phyloP scores from a whole-genome alignment of 371 early-diverging fungal species.

The Funneliformis caledonium region DNA sequence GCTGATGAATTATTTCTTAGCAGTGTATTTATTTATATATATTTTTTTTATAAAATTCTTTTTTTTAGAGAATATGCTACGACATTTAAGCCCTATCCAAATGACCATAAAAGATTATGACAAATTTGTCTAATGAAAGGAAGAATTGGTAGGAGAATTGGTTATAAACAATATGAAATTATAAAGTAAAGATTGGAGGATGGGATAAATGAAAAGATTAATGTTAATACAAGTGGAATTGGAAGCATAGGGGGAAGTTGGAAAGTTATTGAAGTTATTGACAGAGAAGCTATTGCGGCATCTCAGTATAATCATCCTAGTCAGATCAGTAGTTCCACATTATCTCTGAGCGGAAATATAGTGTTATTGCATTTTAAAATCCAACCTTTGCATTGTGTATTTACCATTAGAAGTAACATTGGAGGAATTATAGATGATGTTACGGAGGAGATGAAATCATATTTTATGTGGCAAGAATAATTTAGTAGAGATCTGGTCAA shows the following conservation, averaged over 20 bases:
- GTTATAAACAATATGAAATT: neutral
- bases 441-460: neutral
- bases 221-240: neutral
- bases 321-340: neutral
- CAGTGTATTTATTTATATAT: no score
- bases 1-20: no score
- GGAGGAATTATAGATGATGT: neutral
- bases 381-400: neutral
- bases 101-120: conserved; percentile 23
- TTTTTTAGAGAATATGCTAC: neutral
- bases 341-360: neutral
- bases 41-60: no score
- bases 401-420: neutral
- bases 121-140: neutral
- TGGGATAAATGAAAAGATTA: neutral
- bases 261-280: neutral
- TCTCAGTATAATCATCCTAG: neutral
- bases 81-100: conserved; percentile 19
- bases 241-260: neutral
- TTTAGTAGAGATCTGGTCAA: no score
- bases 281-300: neutral
- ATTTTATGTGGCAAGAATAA: neutral
- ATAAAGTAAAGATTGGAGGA: conserved; percentile 12
- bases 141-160: conserved; percentile 8
- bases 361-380: conserved; percentile 2